Base-by-base conservation (phyloP, 2,329 filamentous ascomycete species). In the Hypoxylon sp. region DNA sequence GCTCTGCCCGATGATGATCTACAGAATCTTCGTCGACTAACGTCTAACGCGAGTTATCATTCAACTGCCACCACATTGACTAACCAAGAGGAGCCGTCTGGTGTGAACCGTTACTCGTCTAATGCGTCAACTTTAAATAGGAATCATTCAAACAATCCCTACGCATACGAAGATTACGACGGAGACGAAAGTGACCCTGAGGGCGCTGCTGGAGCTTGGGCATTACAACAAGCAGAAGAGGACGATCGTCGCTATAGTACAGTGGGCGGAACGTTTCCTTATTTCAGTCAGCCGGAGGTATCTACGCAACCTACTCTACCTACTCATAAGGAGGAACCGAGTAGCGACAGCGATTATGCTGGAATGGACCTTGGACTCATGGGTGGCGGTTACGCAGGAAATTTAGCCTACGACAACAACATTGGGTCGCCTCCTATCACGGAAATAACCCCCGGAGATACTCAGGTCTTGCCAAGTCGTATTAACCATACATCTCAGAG, bases 101-200 rank as follows among this genome's bases (percentile, higher is more conserved):
- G 81, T 3, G 78, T 82, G 11, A 76, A 79, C 58, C 78, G 81
- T 3, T 80, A 80, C 64, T 77, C 77, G 1, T 83, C 82, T 2
- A 81, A 79, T 66, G 79, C 82, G 3, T 82, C 82, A 9, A 81
- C 78, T 3, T 62, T 81, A 11, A 79, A 78, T 64, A 78, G 79
- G 53, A 80, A 78, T 55, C 73, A 72, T 64, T 77, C 73, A n/a
- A 74, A 75, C 30, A 78, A 79, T n/a, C 75, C 78, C 1, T 75
- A 78, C 2, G 74, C 78, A 1, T 80, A 70, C 38, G 72, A 79
- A 52, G 80, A 82, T 68, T 80, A 84, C 36, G 82, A 85, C 28
- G 85, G 85, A 11, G 91, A 95, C 60, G 93, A 97, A 53, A 97
- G 93, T 75, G 95, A 98, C 76, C 89, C 92, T 0, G 95, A 98